Evolutionary conservation across 2,329 filamentous ascomycete species (phyloP).

Genomic region (Trichophyton schoenleinii): DNA sequence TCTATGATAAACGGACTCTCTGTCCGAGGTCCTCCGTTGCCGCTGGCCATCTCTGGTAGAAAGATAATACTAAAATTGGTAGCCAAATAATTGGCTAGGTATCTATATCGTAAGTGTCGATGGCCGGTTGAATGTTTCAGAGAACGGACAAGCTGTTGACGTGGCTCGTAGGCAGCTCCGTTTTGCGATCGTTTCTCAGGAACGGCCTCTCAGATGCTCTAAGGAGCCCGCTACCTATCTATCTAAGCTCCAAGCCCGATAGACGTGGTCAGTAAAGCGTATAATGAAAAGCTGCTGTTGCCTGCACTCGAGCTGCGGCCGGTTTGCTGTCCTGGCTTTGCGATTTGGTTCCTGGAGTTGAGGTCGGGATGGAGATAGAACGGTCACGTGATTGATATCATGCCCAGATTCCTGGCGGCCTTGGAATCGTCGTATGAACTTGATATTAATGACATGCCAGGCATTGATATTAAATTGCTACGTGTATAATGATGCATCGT

Average conservation of each 20-base stretch:
- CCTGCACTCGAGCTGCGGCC: background rate
- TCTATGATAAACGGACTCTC: slow-evolving; percentile 46
- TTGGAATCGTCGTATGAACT: background rate
- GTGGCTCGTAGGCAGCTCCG: slow-evolving; percentile 1
- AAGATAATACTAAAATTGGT: background rate
- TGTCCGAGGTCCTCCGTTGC: slow-evolving; percentile 23
- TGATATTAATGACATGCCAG: background rate
- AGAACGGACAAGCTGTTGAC: background rate
- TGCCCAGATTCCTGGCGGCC: background rate
- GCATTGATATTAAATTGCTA: too few relatives aligned
- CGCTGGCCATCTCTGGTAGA: slow-evolving; percentile 22
- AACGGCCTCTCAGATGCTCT: background rate
- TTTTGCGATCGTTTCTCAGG: background rate
- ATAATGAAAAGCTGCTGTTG: background rate
- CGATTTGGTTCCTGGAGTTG: background rate
- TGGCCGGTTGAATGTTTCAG: background rate
- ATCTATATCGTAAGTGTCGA: background rate
- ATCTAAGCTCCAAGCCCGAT: background rate
- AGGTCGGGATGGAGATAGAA: background rate
- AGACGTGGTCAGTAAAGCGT: background rate
- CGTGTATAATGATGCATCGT: background rate
- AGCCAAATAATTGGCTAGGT: background rate
- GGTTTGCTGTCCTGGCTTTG: background rate
- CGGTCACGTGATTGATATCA: background rate
- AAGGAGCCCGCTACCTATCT: background rate